These are phyloP conservation scores for Lumnitzera littorea DNA, from an alignment of 345 rosid species.

Conservation along the genomic window DNA sequence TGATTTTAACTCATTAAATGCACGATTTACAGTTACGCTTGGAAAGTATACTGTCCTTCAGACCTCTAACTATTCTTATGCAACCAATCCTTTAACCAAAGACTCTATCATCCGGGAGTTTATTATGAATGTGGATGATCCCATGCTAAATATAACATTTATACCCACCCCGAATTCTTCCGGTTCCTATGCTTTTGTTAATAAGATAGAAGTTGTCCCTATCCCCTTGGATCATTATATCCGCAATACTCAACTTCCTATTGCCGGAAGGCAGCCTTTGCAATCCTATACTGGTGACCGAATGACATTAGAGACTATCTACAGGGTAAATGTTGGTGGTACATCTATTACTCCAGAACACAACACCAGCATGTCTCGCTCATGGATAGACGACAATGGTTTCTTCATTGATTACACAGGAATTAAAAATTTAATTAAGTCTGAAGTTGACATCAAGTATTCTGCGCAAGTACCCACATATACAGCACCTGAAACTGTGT, in stretches of 20 bases:
- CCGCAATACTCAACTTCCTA: no score
- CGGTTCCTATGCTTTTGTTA: slow-evolving; percentile 20
- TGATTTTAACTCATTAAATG: background rate
- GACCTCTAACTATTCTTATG: slow-evolving; percentile 12
- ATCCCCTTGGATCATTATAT: slow-evolving; percentile 16
- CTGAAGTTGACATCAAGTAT: slow-evolving; percentile 1
- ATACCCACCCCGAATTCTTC: slow-evolving; percentile 7
- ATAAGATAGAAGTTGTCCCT: slow-evolving; percentile 27
- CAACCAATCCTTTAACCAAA: background rate
- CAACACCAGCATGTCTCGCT: slow-evolving; percentile 22
- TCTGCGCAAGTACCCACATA: slow-evolving; percentile 11
- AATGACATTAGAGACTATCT: slow-evolving; percentile 12
- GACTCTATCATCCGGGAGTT: slow-evolving; percentile 7
- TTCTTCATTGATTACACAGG: background rate
- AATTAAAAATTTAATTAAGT: background rate
- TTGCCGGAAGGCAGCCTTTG: no score
- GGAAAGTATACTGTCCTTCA: slow-evolving; percentile 4
- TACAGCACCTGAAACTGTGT: slow-evolving; percentile 17
- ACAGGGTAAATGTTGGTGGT: slow-evolving; percentile 26
- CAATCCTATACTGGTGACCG: background rate
- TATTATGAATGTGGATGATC: slow-evolving; percentile 6
- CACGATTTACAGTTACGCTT: slow-evolving; percentile 13
- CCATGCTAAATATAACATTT: slow-evolving; percentile 9
- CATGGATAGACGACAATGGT: slow-evolving; percentile 12
- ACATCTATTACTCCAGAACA: background rate